A percentile compares a stretch with the other conserved stretches of the same genome.
These are phyloP conservation scores for Eimeria tenella DNA, from an alignment of 169 alveolate species.

Conservation along the genomic window DNA sequence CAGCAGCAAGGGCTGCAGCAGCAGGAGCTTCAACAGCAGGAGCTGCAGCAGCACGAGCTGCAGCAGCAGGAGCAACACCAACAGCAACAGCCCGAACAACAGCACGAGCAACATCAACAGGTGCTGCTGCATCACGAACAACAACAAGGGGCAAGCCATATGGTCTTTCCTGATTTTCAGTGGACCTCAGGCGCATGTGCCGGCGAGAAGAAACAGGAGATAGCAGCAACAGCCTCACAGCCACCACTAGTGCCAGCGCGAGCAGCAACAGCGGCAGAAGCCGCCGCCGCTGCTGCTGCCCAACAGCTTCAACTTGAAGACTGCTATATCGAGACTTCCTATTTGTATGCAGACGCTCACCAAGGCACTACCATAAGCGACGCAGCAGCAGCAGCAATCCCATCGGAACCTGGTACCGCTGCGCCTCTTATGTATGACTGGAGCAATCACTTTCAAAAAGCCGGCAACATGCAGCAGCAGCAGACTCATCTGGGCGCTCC, in stretches of 20 bases:
- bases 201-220: neutral
- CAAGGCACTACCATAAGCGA: neutral
- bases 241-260: neutral
- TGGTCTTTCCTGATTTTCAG: neutral
- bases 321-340: neutral
- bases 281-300: neutral
- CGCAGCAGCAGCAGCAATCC: neutral
- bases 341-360: neutral
- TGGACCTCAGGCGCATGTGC: neutral
- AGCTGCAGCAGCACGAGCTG: too few relatives aligned
- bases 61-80: neutral
- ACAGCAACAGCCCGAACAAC: neutral
- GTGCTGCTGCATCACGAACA: neutral
- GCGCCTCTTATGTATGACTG: neutral
- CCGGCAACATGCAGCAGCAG: neutral
- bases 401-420: neutral
- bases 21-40: too few relatives aligned
- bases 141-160: neutral
- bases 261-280: constrained; percentile 25
- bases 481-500: neutral
- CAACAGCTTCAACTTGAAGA: constrained; percentile 22
- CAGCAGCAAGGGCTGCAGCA: neutral
- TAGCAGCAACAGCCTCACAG: neutral
- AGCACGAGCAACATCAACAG: neutral
- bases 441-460: neutral